Evolutionary conservation across 495 filamentous ascomycete genomes (phyloP).

Genomic region (Neurospora sp.): DNA sequence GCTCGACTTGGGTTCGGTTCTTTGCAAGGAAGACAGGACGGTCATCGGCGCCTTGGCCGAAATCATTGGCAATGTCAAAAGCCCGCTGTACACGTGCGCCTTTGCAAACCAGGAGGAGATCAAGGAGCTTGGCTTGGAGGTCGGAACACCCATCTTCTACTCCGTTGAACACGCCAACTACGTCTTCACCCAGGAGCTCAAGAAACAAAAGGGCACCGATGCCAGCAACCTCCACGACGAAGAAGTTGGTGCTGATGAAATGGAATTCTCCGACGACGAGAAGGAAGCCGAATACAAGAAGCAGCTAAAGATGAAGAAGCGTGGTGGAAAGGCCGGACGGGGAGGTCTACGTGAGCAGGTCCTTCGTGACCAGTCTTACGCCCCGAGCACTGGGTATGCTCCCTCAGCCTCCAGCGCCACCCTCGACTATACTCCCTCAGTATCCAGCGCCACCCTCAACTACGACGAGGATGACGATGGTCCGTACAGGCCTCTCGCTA

Average conservation of each 20-base stretch:
- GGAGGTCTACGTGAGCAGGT: constrained; percentile 12
- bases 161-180: constrained; percentile 62
- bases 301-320: constrained; percentile 50
- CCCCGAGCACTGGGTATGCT: background rate
- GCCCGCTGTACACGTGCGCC: constrained; percentile 69
- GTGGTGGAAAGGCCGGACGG: constrained; percentile 28
- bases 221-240: constrained; percentile 92
- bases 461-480: constrained; percentile 59
- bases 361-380: background rate
- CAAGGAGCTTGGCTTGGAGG: constrained; percentile 48
- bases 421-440: constrained; percentile 14
- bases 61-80: constrained; percentile 68
- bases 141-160: constrained; percentile 66
- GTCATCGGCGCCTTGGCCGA: constrained; percentile 74
- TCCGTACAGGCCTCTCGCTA: constrained; percentile 56
- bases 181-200: constrained; percentile 74
- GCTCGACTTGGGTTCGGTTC: constrained; percentile 68
- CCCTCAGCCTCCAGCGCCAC: constrained; percentile 19
- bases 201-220: constrained; percentile 72
- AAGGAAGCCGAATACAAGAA: constrained; percentile 75
- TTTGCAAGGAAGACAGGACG: constrained; percentile 66
- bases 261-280: constrained; percentile 95
- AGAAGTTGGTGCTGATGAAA: constrained; percentile 73
- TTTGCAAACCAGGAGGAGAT: constrained; percentile 61
- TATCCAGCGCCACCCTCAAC: constrained; percentile 17